These are phyloP conservation scores for Cinnamomum micranthum DNA, from an alignment of 164 flowering plant species.

Conservation along the genomic window DNA sequence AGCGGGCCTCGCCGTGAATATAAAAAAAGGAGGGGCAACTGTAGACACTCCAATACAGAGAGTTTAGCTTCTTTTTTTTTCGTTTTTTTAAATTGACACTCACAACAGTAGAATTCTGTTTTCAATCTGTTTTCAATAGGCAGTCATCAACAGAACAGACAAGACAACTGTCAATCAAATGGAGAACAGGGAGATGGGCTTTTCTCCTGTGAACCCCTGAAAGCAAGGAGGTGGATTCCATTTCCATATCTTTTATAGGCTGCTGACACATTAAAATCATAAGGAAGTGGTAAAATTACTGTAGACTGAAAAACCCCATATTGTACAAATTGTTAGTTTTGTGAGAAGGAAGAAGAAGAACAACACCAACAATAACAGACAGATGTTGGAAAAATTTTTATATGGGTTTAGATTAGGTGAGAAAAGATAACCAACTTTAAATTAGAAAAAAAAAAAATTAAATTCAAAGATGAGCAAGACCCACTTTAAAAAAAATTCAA, in stretches of 20 bases:
- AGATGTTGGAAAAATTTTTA: background rate
- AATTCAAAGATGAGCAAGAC: background rate
- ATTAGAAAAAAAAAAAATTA: conserved; percentile 5
- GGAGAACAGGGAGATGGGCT: background rate
- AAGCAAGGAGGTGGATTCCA: background rate
- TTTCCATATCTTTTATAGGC: conserved; percentile 9
- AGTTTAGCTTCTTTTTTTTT: background rate
- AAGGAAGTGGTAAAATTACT: conserved; percentile 1
- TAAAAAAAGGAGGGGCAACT: conserved; percentile 8
- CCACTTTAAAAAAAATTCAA: background rate
- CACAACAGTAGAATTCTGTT: conserved; percentile 1
- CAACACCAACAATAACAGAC: background rate
- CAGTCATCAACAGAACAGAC: background rate
- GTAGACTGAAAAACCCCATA: background rate
- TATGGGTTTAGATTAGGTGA: background rate
- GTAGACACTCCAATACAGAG: conserved; percentile 9
- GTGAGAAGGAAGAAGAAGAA: background rate
- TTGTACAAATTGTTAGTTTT: background rate
- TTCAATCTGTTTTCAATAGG: background rate
- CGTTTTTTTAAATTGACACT: background rate
- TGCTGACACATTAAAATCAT: conserved; percentile 6
- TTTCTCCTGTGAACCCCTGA: background rate
- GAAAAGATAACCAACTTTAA: background rate
- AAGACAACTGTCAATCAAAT: conserved; percentile 8
- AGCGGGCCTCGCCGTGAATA: background rate